Conservation (phyloP, 176 grass and related monocot genomes). For the Musa schizocarpa region DNA sequence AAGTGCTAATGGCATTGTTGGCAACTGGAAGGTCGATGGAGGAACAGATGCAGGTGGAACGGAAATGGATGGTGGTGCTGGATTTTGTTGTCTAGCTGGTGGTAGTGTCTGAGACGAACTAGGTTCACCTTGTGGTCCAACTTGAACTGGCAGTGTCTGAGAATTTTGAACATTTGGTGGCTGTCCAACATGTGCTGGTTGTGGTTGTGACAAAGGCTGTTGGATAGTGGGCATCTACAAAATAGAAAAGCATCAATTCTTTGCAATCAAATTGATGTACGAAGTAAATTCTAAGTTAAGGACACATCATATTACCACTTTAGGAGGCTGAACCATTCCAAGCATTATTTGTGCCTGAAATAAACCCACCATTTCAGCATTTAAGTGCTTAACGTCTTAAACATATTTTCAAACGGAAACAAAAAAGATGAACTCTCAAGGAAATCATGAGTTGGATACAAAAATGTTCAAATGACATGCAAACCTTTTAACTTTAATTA, state of each 20-base stretch:
- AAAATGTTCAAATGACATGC: no score
- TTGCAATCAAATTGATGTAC: neutral
- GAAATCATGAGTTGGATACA: no score
- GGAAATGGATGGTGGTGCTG: conserved; percentile 31
- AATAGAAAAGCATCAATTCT: conserved; percentile 16
- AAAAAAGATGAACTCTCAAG: no score
- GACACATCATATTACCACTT: conserved; percentile 41
- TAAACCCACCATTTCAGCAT: conserved; percentile 10
- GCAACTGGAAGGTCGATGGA: conserved; percentile 33
- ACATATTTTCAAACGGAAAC: no score
- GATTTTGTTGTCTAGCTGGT: conserved; percentile 34
- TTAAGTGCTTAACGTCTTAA: neutral
- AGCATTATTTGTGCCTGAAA: conserved; percentile 90
- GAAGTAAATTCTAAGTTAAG: conserved; percentile 8
- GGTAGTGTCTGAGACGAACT: conserved; percentile 28
- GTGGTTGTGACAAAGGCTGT: conserved; percentile 30
- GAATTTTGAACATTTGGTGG: conserved; percentile 26
- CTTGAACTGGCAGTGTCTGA: conserved; percentile 31
- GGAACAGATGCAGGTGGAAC: conserved; percentile 35
- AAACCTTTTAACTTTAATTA: no score
- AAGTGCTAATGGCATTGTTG: conserved; percentile 23
- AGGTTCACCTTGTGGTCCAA: conserved; percentile 28
- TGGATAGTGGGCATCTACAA: conserved; percentile 36
- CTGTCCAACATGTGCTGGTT: conserved; percentile 32
- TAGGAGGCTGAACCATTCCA: conserved; percentile 89